These are phyloP conservation scores for Theileria parva DNA, from an alignment of 169 alveolate genomes.

Conservation along the genomic window DNA sequence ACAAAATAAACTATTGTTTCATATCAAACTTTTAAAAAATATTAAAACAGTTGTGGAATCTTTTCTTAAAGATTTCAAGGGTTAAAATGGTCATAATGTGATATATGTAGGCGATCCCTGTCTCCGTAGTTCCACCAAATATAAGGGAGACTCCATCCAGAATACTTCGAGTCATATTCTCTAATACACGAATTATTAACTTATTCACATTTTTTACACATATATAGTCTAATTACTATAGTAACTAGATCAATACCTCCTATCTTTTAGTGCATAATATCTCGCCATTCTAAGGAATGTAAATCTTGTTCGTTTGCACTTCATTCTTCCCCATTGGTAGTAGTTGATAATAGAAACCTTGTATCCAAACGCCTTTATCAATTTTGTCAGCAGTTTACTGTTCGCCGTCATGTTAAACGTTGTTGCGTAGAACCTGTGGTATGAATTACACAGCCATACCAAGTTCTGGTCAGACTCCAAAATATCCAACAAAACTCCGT, in stretches of 20 bases:
- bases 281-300: constrained; percentile 77
- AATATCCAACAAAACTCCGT: constrained; percentile 71
- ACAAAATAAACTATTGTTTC: neutral
- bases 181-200: neutral
- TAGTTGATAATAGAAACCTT: constrained; percentile 65
- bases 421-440: constrained; percentile 75
- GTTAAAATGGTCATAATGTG: constrained; percentile 27
- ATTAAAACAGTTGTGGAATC: neutral
- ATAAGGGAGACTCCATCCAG: constrained; percentile 79
- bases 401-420: constrained; percentile 72
- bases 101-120: constrained; percentile 52
- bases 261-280: constrained; percentile 71
- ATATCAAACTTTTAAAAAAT: neutral
- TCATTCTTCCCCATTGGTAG: constrained; percentile 79
- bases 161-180: constrained; percentile 66
- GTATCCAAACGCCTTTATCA: constrained; percentile 70
- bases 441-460: constrained; percentile 77
- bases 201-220: neutral
- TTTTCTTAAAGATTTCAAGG: neutral
- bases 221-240: neutral
- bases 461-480: constrained; percentile 68
- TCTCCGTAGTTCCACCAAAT: constrained; percentile 71
- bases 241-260: constrained; percentile 39
- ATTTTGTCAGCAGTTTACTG: constrained; percentile 55
- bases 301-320: constrained; percentile 68